Percentiles rank a stretch among this genome's conserved stretches.
Evolutionary conservation across 2,329 filamentous ascomycete genomes (phyloP).

Genomic region (Geosmithia morbida): DNA sequence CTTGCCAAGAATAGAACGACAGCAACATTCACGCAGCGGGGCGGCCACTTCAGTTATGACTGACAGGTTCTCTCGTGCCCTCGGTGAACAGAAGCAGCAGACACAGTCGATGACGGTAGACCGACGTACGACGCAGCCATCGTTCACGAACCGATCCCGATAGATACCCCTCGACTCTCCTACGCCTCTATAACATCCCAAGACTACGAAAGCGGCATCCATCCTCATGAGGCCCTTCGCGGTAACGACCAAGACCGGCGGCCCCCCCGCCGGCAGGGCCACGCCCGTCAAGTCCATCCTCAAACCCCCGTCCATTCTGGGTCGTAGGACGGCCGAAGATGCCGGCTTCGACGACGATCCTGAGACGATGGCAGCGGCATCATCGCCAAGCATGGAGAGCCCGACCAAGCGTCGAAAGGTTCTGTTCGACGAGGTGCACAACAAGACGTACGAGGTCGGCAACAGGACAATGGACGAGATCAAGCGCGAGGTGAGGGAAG

Average conservation of each 20-base stretch:
- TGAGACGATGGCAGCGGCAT: not conserved
- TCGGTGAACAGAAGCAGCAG: not conserved
- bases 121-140: not conserved
- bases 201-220: not conserved
- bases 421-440: constrained; percentile 42
- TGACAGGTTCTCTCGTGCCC: constrained; percentile 3
- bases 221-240: constrained; percentile 16
- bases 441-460: constrained; percentile 40
- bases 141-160: not conserved
- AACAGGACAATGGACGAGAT: constrained; percentile 37
- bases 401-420: constrained; percentile 41
- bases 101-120: constrained; percentile 8
- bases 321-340: constrained; percentile 28
- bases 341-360: constrained; percentile 22
- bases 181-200: not conserved
- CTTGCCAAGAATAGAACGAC: not conserved
- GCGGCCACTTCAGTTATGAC: constrained; percentile 9
- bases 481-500: constrained; percentile 37
- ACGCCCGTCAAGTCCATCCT: constrained; percentile 39
- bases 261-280: constrained; percentile 16
- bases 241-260: constrained; percentile 16
- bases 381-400: constrained; percentile 16
- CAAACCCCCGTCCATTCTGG: constrained; percentile 29
- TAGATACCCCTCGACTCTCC: not conserved
- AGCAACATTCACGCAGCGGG: not conserved